These are phyloP conservation scores for Scenedesmus sp. DNA, from an alignment of 163 green algal species.

Conservation along the genomic window DNA sequence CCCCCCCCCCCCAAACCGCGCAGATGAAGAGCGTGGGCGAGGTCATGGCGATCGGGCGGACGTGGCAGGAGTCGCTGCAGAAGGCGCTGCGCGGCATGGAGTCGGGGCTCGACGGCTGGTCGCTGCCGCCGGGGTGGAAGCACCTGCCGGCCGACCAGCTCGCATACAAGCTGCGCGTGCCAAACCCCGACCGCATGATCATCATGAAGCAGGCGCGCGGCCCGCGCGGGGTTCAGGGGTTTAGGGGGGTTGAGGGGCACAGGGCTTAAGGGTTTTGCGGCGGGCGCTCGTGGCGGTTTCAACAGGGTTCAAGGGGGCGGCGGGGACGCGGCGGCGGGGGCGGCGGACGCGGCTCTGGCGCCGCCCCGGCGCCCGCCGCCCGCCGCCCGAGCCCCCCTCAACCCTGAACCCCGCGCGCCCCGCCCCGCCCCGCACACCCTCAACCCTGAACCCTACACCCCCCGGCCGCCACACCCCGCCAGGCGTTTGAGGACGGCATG, in stretches of 20 bases:
- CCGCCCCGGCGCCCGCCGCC: too few species aligned
- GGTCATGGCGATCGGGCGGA: conserved; percentile 98
- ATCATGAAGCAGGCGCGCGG: conserved; percentile 81
- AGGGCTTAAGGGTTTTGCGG: too few species aligned
- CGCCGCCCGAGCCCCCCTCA: background rate
- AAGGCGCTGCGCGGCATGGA: conserved; percentile 83
- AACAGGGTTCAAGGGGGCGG: too few species aligned
- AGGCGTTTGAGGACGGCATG: conserved; percentile 91
- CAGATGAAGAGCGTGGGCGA: conserved; percentile 98
- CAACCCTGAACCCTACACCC: too few species aligned
- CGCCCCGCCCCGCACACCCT: background rate
- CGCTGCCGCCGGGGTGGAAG: conserved; percentile 83
- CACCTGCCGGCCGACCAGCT: conserved; percentile 78
- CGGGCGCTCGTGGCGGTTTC: too few species aligned
- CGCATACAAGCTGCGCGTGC: conserved; percentile 89
- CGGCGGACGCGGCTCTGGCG: too few species aligned
- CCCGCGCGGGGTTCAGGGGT: too few species aligned
- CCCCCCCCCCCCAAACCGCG: background rate
- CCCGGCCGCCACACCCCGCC: conserved; percentile 42
- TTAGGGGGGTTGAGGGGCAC: too few species aligned
- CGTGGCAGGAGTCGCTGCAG: conserved; percentile 93
- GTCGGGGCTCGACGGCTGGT: conserved; percentile 86
- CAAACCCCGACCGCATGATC: conserved; percentile 94
- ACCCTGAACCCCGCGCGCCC: background rate
- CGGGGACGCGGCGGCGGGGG: too few species aligned